Base-by-base conservation (phyloP, 192 early-diverging fungal genomes). In the Spizellomyces punctatus region DNA sequence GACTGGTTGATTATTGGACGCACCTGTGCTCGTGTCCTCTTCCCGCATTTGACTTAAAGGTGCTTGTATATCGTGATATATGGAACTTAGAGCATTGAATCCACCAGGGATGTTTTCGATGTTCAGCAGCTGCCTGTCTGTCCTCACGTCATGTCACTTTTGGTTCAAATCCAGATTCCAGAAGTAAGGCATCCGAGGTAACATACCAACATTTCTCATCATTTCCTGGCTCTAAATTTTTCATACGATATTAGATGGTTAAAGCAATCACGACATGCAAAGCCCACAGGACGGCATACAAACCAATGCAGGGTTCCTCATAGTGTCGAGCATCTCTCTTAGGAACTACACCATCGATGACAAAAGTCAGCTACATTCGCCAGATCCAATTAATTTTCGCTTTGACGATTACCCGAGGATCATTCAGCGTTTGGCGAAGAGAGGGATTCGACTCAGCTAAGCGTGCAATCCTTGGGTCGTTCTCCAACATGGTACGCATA, bases 71-170 rank as follows among this genome's bases (percentile, higher is more conserved):
- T 67, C 47, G 41, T 64, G 50, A 56, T 73, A 78, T 71, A 78
- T 71, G 22, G 72, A 74, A 21, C 55, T 58, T 17, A 81, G 54
- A 12, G 64, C 71, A 44, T 76, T 71, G 50, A 81, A 72, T 1
- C 74, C 80, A 14, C 80, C 80, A 5, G 80, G 80, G 6, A 81
- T 75, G 54, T 67, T 58, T 65, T 81, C 80, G 49, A 81, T 81
- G 19, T 70, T 70, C 6, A 70, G 58, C 0, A 70, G 58, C 58
- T 70, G 68, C 10, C 68, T 41, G 42, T 70, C 68, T 7, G 17
- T n/a, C 50, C 12, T 12, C 50, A 54, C 1, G 17, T n/a, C 63
- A 65, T 22, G 14, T 22, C 2, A 17, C 4, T 14, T 1, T 17
- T 43, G 45, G 12, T 36, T 17, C 9, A 17, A 16, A 48, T 36